Percentiles rank a stretch among this genome's conserved stretches.
These are phyloP conservation scores for Meyerozyma smithsonii DNA, from an alignment of 1,139 yeast genomes.

Conservation along the genomic window DNA sequence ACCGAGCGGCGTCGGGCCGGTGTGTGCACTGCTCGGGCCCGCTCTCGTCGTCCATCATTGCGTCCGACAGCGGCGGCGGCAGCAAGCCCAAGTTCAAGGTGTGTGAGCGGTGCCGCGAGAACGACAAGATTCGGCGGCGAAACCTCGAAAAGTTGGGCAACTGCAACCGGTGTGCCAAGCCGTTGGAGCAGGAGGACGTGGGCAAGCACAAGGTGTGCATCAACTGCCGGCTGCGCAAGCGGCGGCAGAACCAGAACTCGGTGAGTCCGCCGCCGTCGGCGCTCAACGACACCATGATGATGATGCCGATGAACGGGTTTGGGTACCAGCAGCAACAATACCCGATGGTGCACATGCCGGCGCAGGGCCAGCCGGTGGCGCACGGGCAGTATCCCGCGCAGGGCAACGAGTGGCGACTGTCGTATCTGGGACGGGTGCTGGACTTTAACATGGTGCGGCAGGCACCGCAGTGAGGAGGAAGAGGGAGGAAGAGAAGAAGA, in stretches of 20 bases:
- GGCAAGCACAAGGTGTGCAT: constrained; percentile 54
- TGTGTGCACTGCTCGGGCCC: constrained; percentile 70
- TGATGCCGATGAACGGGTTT: constrained; percentile 1
- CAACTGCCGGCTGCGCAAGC: constrained; percentile 50
- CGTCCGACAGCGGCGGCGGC: constrained; percentile 16
- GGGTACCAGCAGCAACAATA: neutral
- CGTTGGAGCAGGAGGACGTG: constrained; percentile 38
- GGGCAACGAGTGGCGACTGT: constrained; percentile 1
- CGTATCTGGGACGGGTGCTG: neutral
- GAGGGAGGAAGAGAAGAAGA: neutral
- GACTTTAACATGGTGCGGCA: constrained; percentile 3
- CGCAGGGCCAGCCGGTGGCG: neutral
- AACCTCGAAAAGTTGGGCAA: constrained; percentile 53
- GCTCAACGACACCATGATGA: constrained; percentile 1
- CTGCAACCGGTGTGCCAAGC: constrained; percentile 58
- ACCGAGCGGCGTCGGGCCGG: constrained; percentile 56
- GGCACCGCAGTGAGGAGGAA: neutral
- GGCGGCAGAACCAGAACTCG: constrained; percentile 22
- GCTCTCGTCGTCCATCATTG: constrained; percentile 40
- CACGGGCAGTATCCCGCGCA: neutral
- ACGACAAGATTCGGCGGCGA: constrained; percentile 53
- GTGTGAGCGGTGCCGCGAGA: constrained; percentile 58
- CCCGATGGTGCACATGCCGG: neutral
- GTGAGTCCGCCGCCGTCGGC: neutral
- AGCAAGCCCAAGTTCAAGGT: constrained; percentile 44